Percentiles rank a stretch among this genome's conserved stretches.
These are phyloP conservation scores for Sporothrix pallida DNA, from an alignment of 2,329 filamentous ascomycete genomes.

Conservation along the genomic window DNA sequence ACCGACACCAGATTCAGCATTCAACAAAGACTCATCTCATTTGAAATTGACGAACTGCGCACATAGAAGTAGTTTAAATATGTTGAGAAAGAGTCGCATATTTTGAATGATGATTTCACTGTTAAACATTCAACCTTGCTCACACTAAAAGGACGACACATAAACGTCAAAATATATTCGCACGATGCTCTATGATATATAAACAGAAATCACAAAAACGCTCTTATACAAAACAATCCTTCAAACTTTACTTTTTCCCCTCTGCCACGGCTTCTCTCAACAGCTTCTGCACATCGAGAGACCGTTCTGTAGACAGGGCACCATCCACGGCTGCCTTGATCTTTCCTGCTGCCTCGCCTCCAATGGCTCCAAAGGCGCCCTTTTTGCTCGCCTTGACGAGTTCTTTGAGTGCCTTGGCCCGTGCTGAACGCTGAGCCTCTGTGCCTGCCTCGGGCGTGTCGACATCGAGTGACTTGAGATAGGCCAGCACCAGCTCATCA, in stretches of 20 bases:
- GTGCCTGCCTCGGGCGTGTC: constrained; percentile 55
- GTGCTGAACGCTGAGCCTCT: constrained; percentile 57
- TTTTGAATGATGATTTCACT: too few species aligned
- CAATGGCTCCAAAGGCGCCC: constrained; percentile 50
- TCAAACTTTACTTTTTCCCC: not conserved
- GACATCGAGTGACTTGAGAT: constrained; percentile 56
- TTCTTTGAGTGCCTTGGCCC: constrained; percentile 54
- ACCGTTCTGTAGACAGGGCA: constrained; percentile 43
- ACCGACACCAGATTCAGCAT: too few species aligned
- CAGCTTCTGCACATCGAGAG: constrained; percentile 44
- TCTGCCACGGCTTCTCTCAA: constrained; percentile 39
- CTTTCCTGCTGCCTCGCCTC: constrained; percentile 34
- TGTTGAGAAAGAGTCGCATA: too few species aligned
- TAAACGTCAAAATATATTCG: too few species aligned
- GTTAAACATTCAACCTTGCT: too few species aligned
- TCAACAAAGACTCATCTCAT: too few species aligned
- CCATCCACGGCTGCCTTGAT: constrained; percentile 60
- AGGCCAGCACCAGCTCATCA: constrained; percentile 45
- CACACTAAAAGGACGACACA: too few species aligned
- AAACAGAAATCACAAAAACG: too few species aligned
- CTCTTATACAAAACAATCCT: too few species aligned
- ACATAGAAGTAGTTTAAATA: too few species aligned
- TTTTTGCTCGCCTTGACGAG: constrained; percentile 51
- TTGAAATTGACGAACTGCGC: too few species aligned
- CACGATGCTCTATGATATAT: too few species aligned